These are phyloP conservation scores for Penicillium macrosclerotiorum DNA, from an alignment of 495 filamentous ascomycete genomes.

Conservation along the genomic window DNA sequence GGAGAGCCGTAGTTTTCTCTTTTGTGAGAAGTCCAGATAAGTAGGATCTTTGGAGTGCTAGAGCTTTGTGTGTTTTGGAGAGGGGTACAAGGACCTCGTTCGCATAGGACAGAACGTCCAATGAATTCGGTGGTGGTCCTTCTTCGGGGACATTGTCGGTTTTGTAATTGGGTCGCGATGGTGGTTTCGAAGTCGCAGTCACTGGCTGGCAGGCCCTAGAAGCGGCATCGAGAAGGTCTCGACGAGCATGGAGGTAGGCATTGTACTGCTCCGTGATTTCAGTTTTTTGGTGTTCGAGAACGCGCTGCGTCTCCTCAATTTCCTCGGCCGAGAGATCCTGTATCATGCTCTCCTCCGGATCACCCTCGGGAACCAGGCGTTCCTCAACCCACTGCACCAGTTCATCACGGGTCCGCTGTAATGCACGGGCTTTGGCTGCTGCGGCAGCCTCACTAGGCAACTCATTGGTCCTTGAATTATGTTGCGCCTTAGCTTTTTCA, in stretches of 20 bases:
- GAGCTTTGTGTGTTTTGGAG: slow-evolving; percentile 58
- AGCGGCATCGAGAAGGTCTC: slow-evolving; percentile 36
- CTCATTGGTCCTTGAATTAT: slow-evolving; percentile 19
- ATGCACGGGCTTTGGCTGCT: slow-evolving; percentile 42
- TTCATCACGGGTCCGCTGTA: slow-evolving; percentile 57
- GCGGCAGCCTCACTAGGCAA: slow-evolving; percentile 12
- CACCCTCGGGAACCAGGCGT: slow-evolving; percentile 57
- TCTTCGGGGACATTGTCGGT: slow-evolving; percentile 12
- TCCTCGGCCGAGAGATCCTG: slow-evolving; percentile 35
- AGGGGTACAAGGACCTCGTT: slow-evolving; percentile 54
- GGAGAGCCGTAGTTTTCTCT: slow-evolving; percentile 57
- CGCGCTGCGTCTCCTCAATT: slow-evolving; percentile 34
- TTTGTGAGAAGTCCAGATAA: slow-evolving; percentile 55
- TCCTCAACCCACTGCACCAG: slow-evolving; percentile 72
- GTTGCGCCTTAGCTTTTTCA: slow-evolving; percentile 49
- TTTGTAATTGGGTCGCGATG: slow-evolving; percentile 27
- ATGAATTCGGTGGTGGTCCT: slow-evolving; percentile 15
- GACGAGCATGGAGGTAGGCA: slow-evolving; percentile 37
- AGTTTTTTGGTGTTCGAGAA: slow-evolving; percentile 39
- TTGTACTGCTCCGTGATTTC: slow-evolving; percentile 50
- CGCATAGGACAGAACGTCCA: slow-evolving; percentile 52
- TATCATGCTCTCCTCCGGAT: slow-evolving; percentile 35
- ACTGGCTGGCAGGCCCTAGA: slow-evolving; percentile 38
- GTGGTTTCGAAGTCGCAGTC: slow-evolving; percentile 20
- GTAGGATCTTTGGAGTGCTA: slow-evolving; percentile 65